These are phyloP conservation scores for Zizania latifolia DNA, from an alignment of 176 grass and related monocot genomes.

Conservation along the genomic window DNA sequence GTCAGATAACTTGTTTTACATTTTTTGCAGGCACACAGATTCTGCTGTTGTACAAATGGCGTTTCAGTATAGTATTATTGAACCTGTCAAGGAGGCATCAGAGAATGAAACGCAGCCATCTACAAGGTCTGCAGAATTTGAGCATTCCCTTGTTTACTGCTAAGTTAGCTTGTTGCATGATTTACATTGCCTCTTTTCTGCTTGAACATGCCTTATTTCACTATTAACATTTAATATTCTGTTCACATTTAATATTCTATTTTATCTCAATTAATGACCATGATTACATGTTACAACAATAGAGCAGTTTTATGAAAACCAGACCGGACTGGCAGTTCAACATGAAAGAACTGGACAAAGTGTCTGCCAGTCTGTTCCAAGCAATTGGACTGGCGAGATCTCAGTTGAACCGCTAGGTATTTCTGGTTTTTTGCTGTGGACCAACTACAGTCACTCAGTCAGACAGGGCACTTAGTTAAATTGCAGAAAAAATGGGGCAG, in stretches of 20 bases:
- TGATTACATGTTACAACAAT: too few relatives aligned
- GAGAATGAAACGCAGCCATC: slow-evolving; percentile 39
- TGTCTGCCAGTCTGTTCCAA: too few relatives aligned
- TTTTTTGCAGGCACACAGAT: slow-evolving; percentile 71
- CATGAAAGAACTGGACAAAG: too few relatives aligned
- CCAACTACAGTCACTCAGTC: too few relatives aligned
- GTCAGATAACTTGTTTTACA: slow-evolving; percentile 4
- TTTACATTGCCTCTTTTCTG: background rate
- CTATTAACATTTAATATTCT: background rate
- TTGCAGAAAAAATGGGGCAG: too few relatives aligned
- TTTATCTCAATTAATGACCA: slow-evolving; percentile 22
- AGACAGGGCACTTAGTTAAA: too few relatives aligned
- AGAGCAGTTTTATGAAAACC: too few relatives aligned
- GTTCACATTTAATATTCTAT: too few relatives aligned
- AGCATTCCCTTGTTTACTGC: background rate
- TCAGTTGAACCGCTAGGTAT: too few relatives aligned
- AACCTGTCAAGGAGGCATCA: slow-evolving; percentile 41
- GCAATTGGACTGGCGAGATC: too few relatives aligned
- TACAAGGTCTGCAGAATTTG: slow-evolving; percentile 29
- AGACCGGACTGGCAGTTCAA: too few relatives aligned
- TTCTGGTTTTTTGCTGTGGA: too few relatives aligned
- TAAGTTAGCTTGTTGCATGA: background rate
- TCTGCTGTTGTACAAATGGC: slow-evolving; percentile 77
- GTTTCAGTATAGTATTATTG: slow-evolving; percentile 89
- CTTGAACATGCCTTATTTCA: background rate